Conservation (phyloP, 257 asterid species). For the Nicotiana tomentosiformis region DNA sequence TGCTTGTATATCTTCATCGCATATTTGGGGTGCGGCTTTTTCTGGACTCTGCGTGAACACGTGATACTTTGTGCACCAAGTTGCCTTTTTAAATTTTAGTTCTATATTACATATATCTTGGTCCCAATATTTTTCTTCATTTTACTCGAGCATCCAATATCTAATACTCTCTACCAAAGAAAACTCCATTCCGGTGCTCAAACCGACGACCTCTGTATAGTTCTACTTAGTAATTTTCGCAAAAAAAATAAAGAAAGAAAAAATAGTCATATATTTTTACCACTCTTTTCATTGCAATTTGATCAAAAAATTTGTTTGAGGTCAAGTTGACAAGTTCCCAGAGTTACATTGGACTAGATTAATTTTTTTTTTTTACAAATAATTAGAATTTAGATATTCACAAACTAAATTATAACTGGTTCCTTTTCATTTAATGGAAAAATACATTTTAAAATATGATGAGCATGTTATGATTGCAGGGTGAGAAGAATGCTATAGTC, state of each 20-base stretch:
- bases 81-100: no score
- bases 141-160: neutral
- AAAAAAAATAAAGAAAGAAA: neutral
- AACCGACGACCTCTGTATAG: neutral
- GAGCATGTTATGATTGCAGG: slow-evolving; percentile 17
- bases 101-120: neutral
- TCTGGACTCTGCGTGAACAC: rapidly evolving
- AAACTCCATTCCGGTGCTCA: rapidly evolving
- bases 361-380: neutral
- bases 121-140: neutral
- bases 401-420: neutral
- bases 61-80: no score
- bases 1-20: no score
- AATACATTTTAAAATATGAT: neutral
- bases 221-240: neutral
- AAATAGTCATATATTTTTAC: neutral
- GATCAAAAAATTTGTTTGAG: neutral
- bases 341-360: neutral
- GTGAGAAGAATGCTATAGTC: slow-evolving; percentile 41
- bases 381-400: neutral
- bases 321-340: neutral
- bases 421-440: neutral
- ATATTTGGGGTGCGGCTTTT: no score
- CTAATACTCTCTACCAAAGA: no score
- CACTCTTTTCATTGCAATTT: neutral